phyloP scores from a whole-genome alignment of 805 yeast species.

The Wickerhamiella cacticola region DNA sequence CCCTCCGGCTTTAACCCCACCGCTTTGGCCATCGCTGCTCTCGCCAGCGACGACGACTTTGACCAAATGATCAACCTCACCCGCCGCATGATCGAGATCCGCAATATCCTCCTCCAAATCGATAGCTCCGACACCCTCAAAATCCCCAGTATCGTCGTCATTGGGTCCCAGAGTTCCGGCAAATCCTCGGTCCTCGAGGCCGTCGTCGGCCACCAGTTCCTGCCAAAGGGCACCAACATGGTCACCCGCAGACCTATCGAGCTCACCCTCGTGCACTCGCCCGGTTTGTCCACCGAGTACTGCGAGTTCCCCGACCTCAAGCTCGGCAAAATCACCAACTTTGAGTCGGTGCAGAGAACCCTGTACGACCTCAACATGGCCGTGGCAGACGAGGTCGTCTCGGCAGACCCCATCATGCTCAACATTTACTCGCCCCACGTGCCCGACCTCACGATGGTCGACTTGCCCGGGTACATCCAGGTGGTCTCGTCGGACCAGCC shows the following conservation, averaged over 20 bases:
- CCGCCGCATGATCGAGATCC: conserved; percentile 91
- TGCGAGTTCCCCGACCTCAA: conserved; percentile 92
- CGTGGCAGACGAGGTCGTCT: conserved; percentile 72
- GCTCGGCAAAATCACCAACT: conserved; percentile 71
- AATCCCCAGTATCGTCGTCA: conserved; percentile 88
- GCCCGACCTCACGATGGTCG: conserved; percentile 88
- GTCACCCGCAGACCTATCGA: conserved; percentile 97
- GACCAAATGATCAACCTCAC: conserved; percentile 78
- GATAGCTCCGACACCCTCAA: conserved; percentile 67
- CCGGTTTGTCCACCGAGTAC: conserved; percentile 64
- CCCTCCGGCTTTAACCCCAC: neutral
- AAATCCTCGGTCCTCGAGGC: conserved; percentile 93
- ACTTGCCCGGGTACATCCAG: conserved; percentile 95
- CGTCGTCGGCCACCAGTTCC: conserved; percentile 93
- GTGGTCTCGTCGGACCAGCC: conserved; percentile 97
- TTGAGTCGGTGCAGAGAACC: conserved; percentile 77
- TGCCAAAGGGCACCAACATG: conserved; percentile 97
- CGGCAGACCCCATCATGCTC: conserved; percentile 87
- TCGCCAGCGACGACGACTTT: conserved; percentile 38
- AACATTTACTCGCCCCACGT: conserved; percentile 82
- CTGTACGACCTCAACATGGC: conserved; percentile 82
- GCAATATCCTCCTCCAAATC: conserved; percentile 62
- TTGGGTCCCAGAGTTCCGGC: conserved; percentile 96
- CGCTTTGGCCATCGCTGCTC: conserved; percentile 48
- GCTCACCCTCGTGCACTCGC: conserved; percentile 78